Percentiles rank a stretch among this genome's conserved stretches.
Evolutionary conservation across 139 green algal species (phyloP).

Genomic region (Chlamydomonas incerta): DNA sequence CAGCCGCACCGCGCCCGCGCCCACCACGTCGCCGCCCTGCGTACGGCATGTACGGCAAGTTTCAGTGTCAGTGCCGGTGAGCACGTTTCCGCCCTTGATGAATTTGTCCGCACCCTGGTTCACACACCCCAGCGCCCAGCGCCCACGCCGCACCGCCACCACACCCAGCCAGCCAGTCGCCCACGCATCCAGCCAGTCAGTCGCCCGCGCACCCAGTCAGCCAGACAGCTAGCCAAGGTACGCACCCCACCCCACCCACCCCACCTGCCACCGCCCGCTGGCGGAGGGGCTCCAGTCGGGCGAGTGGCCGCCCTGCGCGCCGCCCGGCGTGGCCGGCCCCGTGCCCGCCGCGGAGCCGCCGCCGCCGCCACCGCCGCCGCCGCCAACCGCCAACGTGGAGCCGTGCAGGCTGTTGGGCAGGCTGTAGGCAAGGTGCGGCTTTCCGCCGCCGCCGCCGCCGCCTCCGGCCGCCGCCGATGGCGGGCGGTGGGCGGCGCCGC

Average conservation of each 20-base stretch:
- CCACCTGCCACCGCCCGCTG: constrained; percentile 10
- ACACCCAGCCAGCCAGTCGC: too few species aligned
- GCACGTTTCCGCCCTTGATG: too few species aligned
- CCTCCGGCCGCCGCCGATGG: too few species aligned
- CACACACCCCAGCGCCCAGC: too few species aligned
- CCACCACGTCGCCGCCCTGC: neutral
- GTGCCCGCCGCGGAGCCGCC: too few species aligned
- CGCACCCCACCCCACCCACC: neutral
- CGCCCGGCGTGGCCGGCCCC: neutral
- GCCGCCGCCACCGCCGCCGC: neutral
- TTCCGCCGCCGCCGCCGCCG: too few species aligned
- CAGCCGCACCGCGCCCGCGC: constrained; percentile 6
- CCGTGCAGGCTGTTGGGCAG: constrained; percentile 11
- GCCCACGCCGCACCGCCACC: neutral
- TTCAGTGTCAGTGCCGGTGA: too few species aligned
- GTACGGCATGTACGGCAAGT: too few species aligned
- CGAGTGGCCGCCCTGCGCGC: neutral
- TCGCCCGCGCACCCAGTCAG: neutral
- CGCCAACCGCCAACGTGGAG: neutral
- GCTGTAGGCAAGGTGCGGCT: neutral
- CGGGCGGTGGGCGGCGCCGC: too few species aligned
- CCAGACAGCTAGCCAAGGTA: neutral
- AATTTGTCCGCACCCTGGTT: too few species aligned
- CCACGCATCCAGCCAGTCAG: too few species aligned
- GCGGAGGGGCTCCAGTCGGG: neutral